A percentile compares a stretch with the other conserved stretches of the same genome.
Conservation (phyloP, 768 basidiomycete genomes). For the Mycena rebaudengoi region DNA sequence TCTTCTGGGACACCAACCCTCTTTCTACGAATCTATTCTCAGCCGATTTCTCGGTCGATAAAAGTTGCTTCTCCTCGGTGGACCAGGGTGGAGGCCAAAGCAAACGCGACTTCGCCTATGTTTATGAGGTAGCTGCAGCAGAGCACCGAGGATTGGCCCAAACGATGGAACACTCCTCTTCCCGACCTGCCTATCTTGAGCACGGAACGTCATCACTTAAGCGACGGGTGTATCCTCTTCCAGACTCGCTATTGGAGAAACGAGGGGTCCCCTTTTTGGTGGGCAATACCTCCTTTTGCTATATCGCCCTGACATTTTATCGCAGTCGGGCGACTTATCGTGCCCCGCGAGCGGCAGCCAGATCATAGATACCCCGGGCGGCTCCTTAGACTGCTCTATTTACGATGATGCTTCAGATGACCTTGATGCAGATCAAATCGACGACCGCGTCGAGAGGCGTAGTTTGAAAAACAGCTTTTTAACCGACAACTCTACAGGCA, state of each 20-base stretch:
- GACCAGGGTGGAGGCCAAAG: neutral
- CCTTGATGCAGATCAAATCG: too few species aligned
- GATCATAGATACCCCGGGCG: too few species aligned
- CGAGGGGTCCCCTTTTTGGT: neutral
- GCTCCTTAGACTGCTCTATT: too few species aligned
- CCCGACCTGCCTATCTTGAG: neutral
- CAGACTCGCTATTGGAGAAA: neutral
- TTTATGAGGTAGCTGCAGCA: too few species aligned
- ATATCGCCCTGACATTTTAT: neutral
- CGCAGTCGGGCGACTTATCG: neutral
- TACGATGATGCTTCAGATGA: too few species aligned
- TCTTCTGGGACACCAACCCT: neutral
- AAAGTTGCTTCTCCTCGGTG: neutral
- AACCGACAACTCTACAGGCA: too few species aligned
- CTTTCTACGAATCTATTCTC: neutral
- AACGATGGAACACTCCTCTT: too few species aligned
- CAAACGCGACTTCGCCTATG: neutral
- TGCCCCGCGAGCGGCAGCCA: neutral
- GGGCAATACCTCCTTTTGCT: neutral
- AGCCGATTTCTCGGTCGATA: neutral
- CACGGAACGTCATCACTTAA: too few species aligned
- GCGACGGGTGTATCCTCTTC: neutral
- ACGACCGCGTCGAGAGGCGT: too few species aligned
- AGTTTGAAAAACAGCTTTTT: too few species aligned
- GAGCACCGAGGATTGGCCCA: too few species aligned